phyloP scores from a whole-genome alignment of 2,329 filamentous ascomycete species.

The Penicillium fuscoglaucum region DNA sequence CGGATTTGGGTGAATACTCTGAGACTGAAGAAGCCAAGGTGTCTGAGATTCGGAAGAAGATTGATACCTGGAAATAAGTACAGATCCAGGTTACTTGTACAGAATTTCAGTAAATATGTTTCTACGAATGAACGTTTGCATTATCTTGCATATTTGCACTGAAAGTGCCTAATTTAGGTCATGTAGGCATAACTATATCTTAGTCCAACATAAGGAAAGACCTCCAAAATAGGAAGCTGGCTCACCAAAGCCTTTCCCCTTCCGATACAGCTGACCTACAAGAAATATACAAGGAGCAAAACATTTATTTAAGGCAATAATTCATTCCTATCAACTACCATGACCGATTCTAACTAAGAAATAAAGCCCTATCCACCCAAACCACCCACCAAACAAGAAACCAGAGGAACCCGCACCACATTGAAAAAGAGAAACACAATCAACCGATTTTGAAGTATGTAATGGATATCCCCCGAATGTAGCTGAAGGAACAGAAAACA shows the following conservation, averaged over 20 bases:
- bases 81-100: neutral
- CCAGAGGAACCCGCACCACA: neutral
- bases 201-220: neutral
- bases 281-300: neutral
- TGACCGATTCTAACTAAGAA: slow-evolving; percentile 7
- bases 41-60: slow-evolving; percentile 31
- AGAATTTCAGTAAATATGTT: neutral
- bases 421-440: neutral
- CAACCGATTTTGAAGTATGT: neutral
- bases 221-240: neutral
- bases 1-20: slow-evolving; percentile 31
- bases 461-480: neutral
- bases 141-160: neutral
- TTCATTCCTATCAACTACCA: slow-evolving; percentile 10
- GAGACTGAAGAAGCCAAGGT: slow-evolving; percentile 32
- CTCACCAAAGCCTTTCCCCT: neutral
- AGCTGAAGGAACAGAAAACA: slow-evolving; percentile 6
- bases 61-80: slow-evolving; percentile 14
- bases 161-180: neutral
- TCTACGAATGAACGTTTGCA: neutral
- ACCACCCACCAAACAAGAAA: slow-evolving; percentile 2
- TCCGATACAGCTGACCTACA: neutral
- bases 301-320: neutral
- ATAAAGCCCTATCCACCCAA: neutral
- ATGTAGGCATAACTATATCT: too few relatives aligned